Base-by-base conservation (phyloP, 345 rosid species). In the Boechera stricta region DNA sequence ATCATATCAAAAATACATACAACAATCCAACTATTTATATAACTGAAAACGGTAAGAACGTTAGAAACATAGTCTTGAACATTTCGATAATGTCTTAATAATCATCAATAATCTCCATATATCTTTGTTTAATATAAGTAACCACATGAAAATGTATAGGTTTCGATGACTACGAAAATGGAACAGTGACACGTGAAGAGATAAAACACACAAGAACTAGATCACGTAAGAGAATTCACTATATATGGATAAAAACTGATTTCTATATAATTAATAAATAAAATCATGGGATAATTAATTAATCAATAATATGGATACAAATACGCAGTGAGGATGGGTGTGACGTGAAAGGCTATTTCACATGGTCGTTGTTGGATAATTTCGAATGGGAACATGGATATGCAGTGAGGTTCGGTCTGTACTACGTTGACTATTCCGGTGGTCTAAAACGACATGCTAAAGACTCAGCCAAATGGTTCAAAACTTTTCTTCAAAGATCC, bases 311-410 rank as follows among this genome's bases (percentile, higher is more conserved):
- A 9, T 13, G 7, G 16, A 24, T 8, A 10, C 29, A 44, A 6
- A 72, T 36, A 58, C 68, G 69, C 57, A 78, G 81, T 56, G 78
- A 49, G 7, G 81, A 77, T 51, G 88, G 87, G 1, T 87, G 78
- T 72, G 78, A 86, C 7, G 88, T 88, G 3, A 82, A 78, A 78
- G 92, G 92, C 9, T 90, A 88, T 69, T 41, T 84, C 6, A 64
- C 76, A 54, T 90, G 90, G 89, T 83, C 81, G 53, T 56, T 85
- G 18, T 73, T 88, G 51, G 92, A 90, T 83, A 82, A 86, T 36
- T 85, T 89, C 41, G 90, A 90, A 68, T 90, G 90, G 88, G 63
- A 15, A 10, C 71, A 71, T 21, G 89, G 90, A 1, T 86, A 61
- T 65, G 6, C 10, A 2, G 2, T 64, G 18, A 81, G 88, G 55